These are phyloP conservation scores for Leucosporidium scottii DNA, from an alignment of 768 basidiomycete genomes.

Conservation along the genomic window DNA sequence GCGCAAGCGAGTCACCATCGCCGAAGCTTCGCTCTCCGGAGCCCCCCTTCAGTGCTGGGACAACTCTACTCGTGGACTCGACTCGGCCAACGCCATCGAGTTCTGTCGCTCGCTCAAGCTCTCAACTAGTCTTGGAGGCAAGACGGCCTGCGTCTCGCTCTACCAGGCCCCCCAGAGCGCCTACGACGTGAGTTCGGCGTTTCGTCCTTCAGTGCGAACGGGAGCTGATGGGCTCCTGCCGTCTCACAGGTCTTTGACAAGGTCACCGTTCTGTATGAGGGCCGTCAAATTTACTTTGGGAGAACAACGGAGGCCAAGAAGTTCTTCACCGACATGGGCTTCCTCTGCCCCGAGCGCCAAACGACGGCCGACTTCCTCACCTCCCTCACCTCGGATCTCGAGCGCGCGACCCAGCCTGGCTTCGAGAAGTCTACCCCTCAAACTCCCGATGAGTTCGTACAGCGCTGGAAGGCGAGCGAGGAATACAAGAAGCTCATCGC, in stretches of 20 bases:
- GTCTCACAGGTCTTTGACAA: conserved; percentile 45
- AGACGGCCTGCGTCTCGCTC: conserved; percentile 1
- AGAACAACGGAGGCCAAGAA: conserved; percentile 44
- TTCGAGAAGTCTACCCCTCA: conserved; percentile 45
- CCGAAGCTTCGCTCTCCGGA: conserved; percentile 59
- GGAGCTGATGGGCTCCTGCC: too few relatives aligned
- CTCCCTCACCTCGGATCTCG: neutral
- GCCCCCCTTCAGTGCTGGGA: conserved; percentile 42
- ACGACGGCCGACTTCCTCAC: conserved; percentile 47
- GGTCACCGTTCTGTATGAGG: conserved; percentile 48
- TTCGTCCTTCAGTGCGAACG: neutral
- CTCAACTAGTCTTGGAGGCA: conserved; percentile 8
- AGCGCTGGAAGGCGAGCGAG: conserved; percentile 42
- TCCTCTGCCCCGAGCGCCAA: conserved; percentile 43
- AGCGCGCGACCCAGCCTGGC: conserved; percentile 38
- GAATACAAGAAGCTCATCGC: conserved; percentile 37
- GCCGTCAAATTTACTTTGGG: conserved; percentile 51
- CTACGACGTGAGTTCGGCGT: conserved; percentile 33
- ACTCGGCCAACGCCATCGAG: conserved; percentile 38
- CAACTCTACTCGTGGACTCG: conserved; percentile 37
- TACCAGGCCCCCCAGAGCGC: conserved; percentile 57
- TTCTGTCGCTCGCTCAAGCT: conserved; percentile 4
- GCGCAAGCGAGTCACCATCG: conserved; percentile 48
- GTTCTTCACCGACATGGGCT: conserved; percentile 47
- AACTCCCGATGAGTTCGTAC: conserved; percentile 47